Percentiles rank a stretch among this genome's conserved stretches.
Conservation (phyloP, 2,329 filamentous ascomycete genomes). For the Zarea fungicola region DNA sequence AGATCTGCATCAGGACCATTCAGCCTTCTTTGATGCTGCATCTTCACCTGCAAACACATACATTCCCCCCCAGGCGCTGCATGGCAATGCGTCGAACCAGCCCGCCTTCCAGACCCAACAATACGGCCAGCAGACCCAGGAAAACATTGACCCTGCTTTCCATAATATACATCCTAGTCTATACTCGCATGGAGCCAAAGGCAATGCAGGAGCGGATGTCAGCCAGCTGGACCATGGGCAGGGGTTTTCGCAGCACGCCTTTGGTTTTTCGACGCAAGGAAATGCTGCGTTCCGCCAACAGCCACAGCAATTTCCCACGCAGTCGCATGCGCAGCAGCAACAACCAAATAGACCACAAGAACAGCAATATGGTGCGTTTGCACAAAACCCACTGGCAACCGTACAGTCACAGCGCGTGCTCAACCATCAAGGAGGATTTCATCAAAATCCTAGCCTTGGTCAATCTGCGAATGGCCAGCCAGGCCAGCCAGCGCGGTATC, state of each 20-base stretch:
- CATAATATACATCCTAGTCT: conserved; percentile 32
- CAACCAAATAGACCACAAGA: conserved; percentile 17
- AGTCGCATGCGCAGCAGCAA: conserved; percentile 14
- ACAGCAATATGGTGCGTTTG: conserved; percentile 15
- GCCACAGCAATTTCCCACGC: conserved; percentile 13
- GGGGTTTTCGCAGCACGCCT: conserved; percentile 29
- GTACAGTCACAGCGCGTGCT: conserved; percentile 20
- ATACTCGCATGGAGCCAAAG: conserved; percentile 32
- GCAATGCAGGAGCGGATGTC: conserved; percentile 24
- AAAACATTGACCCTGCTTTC: conserved; percentile 34
- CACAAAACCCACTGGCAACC: conserved; percentile 19
- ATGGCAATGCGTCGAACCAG: conserved; percentile 25
- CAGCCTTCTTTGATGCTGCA: conserved; percentile 29
- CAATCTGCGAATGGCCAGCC: conserved; percentile 23
- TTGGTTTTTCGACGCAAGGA: conserved; percentile 28
- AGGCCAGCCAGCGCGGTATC: conserved; percentile 20
- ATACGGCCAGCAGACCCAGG: conserved; percentile 29
- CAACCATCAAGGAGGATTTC: conserved; percentile 1
- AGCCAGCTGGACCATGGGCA: conserved; percentile 28
- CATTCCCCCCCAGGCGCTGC: conserved; percentile 23
- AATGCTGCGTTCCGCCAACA: conserved; percentile 26
- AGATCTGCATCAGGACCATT: conserved; percentile 28
- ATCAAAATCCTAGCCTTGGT: conserved; percentile 19
- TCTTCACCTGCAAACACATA: conserved; percentile 28
- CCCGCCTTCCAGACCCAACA: conserved; percentile 28